phyloP scores from a whole-genome alignment of 2,329 filamentous ascomycete genomes.

The Fusarium coffeatum region DNA sequence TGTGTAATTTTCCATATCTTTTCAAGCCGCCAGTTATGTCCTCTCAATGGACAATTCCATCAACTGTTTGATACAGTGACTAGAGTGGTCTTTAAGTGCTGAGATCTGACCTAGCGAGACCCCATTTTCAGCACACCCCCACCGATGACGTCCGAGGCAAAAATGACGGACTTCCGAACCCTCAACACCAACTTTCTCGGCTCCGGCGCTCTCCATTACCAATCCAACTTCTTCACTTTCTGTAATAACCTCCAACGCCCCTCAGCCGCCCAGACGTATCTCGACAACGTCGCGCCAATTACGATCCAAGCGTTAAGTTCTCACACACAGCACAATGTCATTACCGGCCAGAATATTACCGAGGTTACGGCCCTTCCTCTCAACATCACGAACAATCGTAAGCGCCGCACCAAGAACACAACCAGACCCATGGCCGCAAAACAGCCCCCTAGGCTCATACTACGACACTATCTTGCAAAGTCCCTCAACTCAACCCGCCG shows the following conservation, averaged over 20 bases:
- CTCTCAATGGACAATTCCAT: not conserved
- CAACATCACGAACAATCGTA: constrained; percentile 45
- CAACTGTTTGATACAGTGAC: not conserved
- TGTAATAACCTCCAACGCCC: not conserved
- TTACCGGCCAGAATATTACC: constrained; percentile 47
- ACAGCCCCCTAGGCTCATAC: constrained; percentile 66
- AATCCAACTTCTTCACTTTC: constrained; percentile 23
- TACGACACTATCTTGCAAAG: constrained; percentile 67
- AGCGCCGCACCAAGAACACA: constrained; percentile 40
- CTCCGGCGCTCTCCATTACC: constrained; percentile 21
- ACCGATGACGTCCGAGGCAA: constrained; percentile 52
- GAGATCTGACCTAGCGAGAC: not conserved
- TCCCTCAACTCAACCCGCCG: constrained; percentile 53
- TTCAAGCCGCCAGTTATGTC: not conserved
- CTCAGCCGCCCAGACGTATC: fast-evolving
- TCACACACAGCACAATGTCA: constrained; percentile 45
- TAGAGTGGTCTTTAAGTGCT: not conserved
- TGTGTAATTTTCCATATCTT: not conserved
- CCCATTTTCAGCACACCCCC: constrained; percentile 2
- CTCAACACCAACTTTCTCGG: constrained; percentile 42
- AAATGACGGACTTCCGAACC: constrained; percentile 45
- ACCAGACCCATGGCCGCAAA: constrained; percentile 51
- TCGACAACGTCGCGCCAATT: not conserved
- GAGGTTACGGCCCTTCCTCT: constrained; percentile 47
- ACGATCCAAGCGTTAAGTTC: not conserved